A percentile compares a stretch with the other conserved stretches of the same genome.
These are phyloP conservation scores for Floccularia luteovirens DNA, from an alignment of 768 basidiomycete genomes.

Conservation along the genomic window DNA sequence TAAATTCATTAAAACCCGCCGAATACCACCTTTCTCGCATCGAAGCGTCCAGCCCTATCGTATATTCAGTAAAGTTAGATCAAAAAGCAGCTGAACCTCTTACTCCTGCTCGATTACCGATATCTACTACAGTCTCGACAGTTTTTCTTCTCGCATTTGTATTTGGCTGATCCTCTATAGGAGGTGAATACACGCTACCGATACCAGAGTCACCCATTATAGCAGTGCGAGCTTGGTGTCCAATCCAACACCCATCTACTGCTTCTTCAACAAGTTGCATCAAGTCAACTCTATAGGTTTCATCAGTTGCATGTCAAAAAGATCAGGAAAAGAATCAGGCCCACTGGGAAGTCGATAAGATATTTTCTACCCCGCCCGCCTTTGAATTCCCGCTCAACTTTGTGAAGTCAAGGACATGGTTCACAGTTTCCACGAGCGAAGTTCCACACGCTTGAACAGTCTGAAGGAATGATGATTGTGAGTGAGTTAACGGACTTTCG, in stretches of 20 bases:
- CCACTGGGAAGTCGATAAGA: slow-evolving; percentile 60
- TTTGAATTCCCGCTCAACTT: slow-evolving; percentile 86
- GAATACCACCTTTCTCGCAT: slow-evolving; percentile 89
- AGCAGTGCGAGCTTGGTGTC: slow-evolving; percentile 74
- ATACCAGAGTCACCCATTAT: slow-evolving; percentile 69
- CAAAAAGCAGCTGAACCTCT: slow-evolving; percentile 11
- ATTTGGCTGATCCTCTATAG: slow-evolving; percentile 43
- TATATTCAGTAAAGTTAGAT: background rate
- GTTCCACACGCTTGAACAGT: slow-evolving; percentile 94
- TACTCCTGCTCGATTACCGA: slow-evolving; percentile 66
- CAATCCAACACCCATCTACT: slow-evolving; percentile 92
- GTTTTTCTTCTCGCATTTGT: slow-evolving; percentile 36
- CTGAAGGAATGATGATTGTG: slow-evolving; percentile 81
- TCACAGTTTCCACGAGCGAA: slow-evolving; percentile 94
- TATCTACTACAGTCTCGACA: slow-evolving; percentile 87
- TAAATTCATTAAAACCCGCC: slow-evolving; percentile 89
- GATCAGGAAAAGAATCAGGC: too few species aligned
- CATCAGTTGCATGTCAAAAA: too few species aligned
- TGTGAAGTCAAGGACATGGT: slow-evolving; percentile 94
- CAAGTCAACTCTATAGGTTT: slow-evolving; percentile 58
- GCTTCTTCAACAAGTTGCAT: slow-evolving; percentile 84
- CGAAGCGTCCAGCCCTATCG: slow-evolving; percentile 76
- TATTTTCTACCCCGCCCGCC: slow-evolving; percentile 69
- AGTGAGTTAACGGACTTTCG: slow-evolving; percentile 75
- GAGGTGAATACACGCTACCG: slow-evolving; percentile 89